Conservation (phyloP, 306 rosid species). For the Prunus campanulata region DNA sequence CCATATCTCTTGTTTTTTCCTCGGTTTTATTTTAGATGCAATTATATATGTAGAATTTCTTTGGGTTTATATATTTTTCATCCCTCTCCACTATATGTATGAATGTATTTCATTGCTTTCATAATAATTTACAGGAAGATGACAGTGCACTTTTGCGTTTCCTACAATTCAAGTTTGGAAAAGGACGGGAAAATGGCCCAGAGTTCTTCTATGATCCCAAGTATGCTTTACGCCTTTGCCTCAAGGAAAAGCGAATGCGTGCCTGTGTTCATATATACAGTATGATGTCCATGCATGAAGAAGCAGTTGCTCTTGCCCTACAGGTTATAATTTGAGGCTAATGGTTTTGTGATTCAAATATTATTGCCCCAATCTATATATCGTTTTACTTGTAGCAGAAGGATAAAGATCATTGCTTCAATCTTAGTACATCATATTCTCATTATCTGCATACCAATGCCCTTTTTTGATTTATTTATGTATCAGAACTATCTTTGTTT, state of each 20-base stretch:
- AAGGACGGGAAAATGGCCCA: constrained; percentile 86
- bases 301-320: constrained; percentile 97
- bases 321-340: constrained; percentile 53
- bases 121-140: constrained; percentile 64
- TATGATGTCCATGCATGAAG: constrained; percentile 99
- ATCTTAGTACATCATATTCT: background rate
- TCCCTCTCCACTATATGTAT: background rate
- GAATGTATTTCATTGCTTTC: background rate
- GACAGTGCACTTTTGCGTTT: constrained; percentile 83
- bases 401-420: background rate
- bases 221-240: constrained; percentile 96
- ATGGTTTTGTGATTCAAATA: constrained; percentile 16
- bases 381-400: background rate
- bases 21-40: background rate
- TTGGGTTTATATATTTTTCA: background rate
- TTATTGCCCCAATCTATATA: background rate
- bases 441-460: background rate
- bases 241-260: constrained; percentile 95
- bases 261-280: constrained; percentile 99
- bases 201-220: constrained; percentile 98
- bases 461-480: background rate
- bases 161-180: constrained; percentile 93
- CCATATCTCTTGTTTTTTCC: background rate
- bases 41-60: background rate
- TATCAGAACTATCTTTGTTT: background rate